Conservation (phyloP, 2,329 filamentous ascomycete genomes). For the Colletotrichum chrysophilum region DNA sequence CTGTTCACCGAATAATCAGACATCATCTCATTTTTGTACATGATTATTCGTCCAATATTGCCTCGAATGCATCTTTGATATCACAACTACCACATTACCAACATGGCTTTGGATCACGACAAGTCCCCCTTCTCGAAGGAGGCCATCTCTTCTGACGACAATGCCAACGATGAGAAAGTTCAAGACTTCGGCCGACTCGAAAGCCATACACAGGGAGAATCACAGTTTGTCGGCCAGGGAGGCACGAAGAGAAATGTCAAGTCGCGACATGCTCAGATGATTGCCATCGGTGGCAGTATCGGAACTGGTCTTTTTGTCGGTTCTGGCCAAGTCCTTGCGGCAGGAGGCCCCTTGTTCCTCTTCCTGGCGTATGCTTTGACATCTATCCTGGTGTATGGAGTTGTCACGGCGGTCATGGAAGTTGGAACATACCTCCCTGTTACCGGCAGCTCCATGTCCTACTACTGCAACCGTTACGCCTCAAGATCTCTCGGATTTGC, state of each 20-base stretch:
- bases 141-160: neutral
- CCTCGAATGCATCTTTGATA: neutral
- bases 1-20: neutral
- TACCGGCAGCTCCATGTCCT: conserved; percentile 53
- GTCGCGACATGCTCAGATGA: conserved; percentile 50
- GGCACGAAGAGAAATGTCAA: conserved; percentile 31
- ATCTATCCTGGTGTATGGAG: conserved; percentile 45
- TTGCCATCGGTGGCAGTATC: conserved; percentile 52
- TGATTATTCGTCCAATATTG: neutral
- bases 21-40: neutral
- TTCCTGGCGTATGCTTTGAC: conserved; percentile 48
- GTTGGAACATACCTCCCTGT: conserved; percentile 58
- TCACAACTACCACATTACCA: neutral
- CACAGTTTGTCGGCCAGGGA: neutral
- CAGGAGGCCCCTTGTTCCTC: conserved; percentile 46
- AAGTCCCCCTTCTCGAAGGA: neutral
- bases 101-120: neutral
- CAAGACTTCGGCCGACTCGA: neutral
- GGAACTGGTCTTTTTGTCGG: conserved; percentile 53
- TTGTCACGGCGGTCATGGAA: conserved; percentile 53
- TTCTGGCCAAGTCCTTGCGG: conserved; percentile 42
- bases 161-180: neutral
- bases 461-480: conserved; percentile 44
- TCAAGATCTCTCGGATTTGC: conserved; percentile 35
- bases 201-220: neutral